Base-by-base conservation (phyloP, 331 rosid genomes). In the Arachis monticola region DNA sequence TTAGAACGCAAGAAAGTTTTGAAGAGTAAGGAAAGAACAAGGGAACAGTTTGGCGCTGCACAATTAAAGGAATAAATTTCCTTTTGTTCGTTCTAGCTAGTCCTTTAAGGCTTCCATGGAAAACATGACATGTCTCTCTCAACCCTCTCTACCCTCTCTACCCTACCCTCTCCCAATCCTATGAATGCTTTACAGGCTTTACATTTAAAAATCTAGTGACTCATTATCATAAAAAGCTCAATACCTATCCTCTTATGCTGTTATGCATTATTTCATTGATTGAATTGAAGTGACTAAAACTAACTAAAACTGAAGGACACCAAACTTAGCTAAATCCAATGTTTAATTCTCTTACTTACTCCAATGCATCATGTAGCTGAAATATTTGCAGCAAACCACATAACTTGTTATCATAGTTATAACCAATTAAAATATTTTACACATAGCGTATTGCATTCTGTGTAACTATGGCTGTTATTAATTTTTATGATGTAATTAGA, bases 61-160 rank as follows among this genome's bases (percentile, higher is more conserved):
- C 41, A 65, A 64, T 79, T 48, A 2, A 52, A 67, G 41, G 31
- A 14, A 5, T 63, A 5, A 53, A 30, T 52, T 75, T 75, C 45
- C 45, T 38, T 27, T 41, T 38, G 6, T 44, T 51, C 6, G 7
- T 72, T 46, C 45, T 57, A 11, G 5, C 53, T 62, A 14, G 47
- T 53, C 45, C 67, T 74, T 68, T 52, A 50, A 11, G 68, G 77
- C 55, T 32, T 69, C 67, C 32, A 67, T 10, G 45, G 27, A 66
- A 74, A 79, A 53, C 60, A 55, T 80, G 74, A 30, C 7, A 13
- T 60, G 81, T 75, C 79, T 73, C 79, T 52, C 76, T 83, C 77
- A 80, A 69, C 76, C 67, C 57, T 35, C 71, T 32, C 57, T 17
- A 45, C 56, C 59, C 73, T 75, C 22, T 51, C 64, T 60, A 70